Percentiles rank a stretch among this genome's conserved stretches.
phyloP scores from a whole-genome alignment of 768 basidiomycete species.

The Russula emetica region DNA sequence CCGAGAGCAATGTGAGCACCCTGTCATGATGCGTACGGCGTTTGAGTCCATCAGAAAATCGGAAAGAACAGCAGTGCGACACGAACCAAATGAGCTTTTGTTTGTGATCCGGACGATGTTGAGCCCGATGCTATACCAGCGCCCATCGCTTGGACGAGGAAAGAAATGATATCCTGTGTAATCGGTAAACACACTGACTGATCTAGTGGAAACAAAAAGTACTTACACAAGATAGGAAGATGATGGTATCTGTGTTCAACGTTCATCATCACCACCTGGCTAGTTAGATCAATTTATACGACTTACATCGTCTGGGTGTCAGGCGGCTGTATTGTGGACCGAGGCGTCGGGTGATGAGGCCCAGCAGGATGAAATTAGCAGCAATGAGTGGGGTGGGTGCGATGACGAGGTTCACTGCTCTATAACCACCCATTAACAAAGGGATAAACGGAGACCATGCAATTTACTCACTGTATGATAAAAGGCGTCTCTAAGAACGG shows the following conservation, averaged over 20 bases:
- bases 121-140: constrained; percentile 14
- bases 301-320: constrained; percentile 22
- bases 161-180: constrained; percentile 22
- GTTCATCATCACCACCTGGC: neutral
- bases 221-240: constrained; percentile 25
- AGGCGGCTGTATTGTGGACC: constrained; percentile 26
- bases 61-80: neutral
- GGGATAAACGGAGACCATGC: neutral
- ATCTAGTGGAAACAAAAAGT: neutral
- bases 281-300: neutral
- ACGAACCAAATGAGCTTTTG: constrained; percentile 10
- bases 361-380: constrained; percentile 26
- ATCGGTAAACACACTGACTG: neutral
- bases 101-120: neutral
- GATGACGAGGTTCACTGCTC: constrained; percentile 15
- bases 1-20: constrained; percentile 22
- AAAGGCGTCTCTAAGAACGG: constrained; percentile 11
- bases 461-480: constrained; percentile 23
- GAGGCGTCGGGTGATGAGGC: constrained; percentile 21
- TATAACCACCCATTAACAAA: neutral
- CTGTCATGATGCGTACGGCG: neutral
- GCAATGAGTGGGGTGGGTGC: constrained; percentile 27
- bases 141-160: constrained; percentile 21
- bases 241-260: constrained; percentile 7
- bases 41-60: neutral